Evolutionary conservation across 176 grass and related monocot species (phyloP), one percentile per base, ranked within the genome.

Genomic region (Neostapfia colusana): DNA sequence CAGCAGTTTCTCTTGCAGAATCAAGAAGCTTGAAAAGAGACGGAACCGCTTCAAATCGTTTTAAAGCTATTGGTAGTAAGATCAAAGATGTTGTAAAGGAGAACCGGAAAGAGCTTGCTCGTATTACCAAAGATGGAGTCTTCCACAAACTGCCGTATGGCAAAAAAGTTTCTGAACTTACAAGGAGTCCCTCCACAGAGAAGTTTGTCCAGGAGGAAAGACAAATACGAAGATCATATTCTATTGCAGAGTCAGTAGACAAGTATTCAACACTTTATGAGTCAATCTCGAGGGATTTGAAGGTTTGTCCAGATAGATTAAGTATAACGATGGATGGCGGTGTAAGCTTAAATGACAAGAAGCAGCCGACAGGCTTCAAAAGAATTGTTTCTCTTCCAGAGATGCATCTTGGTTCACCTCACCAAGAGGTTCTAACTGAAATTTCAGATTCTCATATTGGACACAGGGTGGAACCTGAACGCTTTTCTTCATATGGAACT

Each of bases 321-420:
- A 85, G 31, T 36, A 58, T 46, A 26, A 27, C 44, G 4, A 63
- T 67, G 7, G 85, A 87, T 65, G 54, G 31, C 0, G n/a, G 37
- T 66, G 46, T 20, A 50, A 20, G 27, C 27, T 67, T 65, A 67
- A 75, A 73, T 49, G 73, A 63, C 35, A 90, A 67, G 37, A 85
- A 72, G 12, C 39, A 53, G 11, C 66, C 61, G 35, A 77, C 62
- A 65, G 12, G 56, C 6, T 26, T 93, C n/a, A 70, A 71, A 90
- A 88, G 88, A 83, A 85, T 90, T 83, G 51, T 74, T 65, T 93
- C 91, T 73, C 88, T 93, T 83, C 87, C 84, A 57, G 91, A 93
- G 48, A 75, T 90, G 65, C 46, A 51, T 2, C 77, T 71, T 65
- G 72, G 43, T 78, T 83, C 82, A 60, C 38, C 73, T 1, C 83